These are phyloP conservation scores for Bremia lactucae DNA, from an alignment of 352 stramenopile species.

Conservation along the genomic window DNA sequence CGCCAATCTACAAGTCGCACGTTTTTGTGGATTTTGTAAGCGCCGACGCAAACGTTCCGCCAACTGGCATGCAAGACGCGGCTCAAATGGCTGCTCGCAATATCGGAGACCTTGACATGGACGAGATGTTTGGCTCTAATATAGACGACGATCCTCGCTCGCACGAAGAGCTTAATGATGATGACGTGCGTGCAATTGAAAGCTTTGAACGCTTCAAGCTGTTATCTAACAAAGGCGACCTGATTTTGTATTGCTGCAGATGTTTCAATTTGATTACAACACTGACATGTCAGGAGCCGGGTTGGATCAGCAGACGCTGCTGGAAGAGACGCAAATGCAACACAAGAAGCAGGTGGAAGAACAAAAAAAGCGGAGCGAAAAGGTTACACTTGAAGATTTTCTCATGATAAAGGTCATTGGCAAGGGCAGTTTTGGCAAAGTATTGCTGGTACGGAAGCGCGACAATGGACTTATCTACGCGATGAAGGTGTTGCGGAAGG, in stretches of 20 bases:
- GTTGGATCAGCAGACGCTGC: conserved; percentile 36
- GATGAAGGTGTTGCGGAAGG: conserved; percentile 98
- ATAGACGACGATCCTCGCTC: conserved; percentile 46
- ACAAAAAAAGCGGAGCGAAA: conserved; percentile 43
- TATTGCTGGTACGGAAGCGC: conserved; percentile 93
- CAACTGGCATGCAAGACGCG: conserved; percentile 31
- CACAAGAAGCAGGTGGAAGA: conserved; percentile 28
- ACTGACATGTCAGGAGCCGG: conserved; percentile 32
- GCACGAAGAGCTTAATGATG: conserved; percentile 39
- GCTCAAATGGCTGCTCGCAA: conserved; percentile 19
- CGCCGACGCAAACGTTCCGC: conserved; percentile 62
- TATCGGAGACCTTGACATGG: conserved; percentile 76
- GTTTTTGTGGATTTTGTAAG: conserved; percentile 78
- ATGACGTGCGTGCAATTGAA: conserved; percentile 28
- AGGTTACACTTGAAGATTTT: conserved; percentile 87
- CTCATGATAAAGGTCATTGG: conserved; percentile 96
- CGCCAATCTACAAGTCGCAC: conserved; percentile 73
- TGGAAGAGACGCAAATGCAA: conserved; percentile 39
- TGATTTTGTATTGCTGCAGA: conserved; percentile 21
- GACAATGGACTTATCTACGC: conserved; percentile 91
- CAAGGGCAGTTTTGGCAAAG: conserved; percentile 93
- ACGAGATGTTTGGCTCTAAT: conserved; percentile 69
- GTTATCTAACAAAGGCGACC: conserved; percentile 1
- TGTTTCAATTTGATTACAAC: conserved; percentile 69
- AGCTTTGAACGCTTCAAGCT: neutral